These are phyloP conservation scores for Atractiella rhizophila DNA, from an alignment of 768 basidiomycete species.

Conservation along the genomic window DNA sequence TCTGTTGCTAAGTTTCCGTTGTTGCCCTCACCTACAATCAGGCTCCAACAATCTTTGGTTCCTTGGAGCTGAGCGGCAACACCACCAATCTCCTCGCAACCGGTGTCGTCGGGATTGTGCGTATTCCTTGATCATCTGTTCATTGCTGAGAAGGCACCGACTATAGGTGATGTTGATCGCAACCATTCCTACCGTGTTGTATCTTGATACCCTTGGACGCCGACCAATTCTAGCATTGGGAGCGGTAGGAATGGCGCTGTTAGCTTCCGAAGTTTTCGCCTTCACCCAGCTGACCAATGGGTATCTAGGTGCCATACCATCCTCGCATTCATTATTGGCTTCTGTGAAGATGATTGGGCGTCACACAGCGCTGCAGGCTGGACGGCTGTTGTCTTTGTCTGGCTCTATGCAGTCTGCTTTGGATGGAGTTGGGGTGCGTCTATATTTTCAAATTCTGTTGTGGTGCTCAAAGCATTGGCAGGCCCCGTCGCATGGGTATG, in stretches of 20 bases:
- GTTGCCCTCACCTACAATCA: neutral
- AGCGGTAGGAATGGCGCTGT: conserved; percentile 44
- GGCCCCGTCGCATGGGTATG: too few species aligned
- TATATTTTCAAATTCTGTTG: too few species aligned
- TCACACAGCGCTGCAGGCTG: conserved; percentile 40
- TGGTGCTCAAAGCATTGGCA: too few species aligned
- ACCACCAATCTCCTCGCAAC: conserved; percentile 34
- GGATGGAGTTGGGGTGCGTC: conserved; percentile 62
- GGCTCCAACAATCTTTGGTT: too few species aligned
- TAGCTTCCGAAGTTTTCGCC: too few species aligned
- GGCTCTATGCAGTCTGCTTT: conserved; percentile 49
- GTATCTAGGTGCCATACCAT: conserved; percentile 53
- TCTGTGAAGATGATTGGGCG: conserved; percentile 34
- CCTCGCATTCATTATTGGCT: conserved; percentile 38
- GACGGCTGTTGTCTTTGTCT: conserved; percentile 43
- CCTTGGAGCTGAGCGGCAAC: conserved; percentile 26
- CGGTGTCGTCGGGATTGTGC: conserved; percentile 57
- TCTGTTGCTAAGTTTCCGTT: neutral
- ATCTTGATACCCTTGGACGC: conserved; percentile 48
- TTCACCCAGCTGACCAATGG: too few species aligned
- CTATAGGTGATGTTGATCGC: conserved; percentile 36
- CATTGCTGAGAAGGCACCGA: neutral
- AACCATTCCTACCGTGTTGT: conserved; percentile 58
- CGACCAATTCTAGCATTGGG: conserved; percentile 50
- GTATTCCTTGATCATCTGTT: conserved; percentile 21